Conservation (phyloP, 208 protist species). For the Leishmania martiniquensis region DNA sequence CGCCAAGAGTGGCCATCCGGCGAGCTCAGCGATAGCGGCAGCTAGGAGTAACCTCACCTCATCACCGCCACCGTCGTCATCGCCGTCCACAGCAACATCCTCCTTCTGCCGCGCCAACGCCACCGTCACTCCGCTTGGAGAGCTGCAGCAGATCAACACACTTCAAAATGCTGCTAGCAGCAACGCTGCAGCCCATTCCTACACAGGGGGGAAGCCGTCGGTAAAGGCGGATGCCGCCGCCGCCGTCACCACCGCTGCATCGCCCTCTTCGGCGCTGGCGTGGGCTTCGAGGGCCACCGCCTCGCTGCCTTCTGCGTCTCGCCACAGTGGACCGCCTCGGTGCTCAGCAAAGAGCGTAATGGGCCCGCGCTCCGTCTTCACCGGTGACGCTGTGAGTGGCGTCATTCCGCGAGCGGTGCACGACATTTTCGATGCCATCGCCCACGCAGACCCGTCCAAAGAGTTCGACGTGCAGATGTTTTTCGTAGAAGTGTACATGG, state of each 20-base stretch:
- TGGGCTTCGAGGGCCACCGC: background rate
- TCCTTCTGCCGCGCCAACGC: slow-evolving; percentile 25
- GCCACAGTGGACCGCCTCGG: background rate
- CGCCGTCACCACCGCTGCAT: background rate
- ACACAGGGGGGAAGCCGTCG: background rate
- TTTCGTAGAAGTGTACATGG: slow-evolving; percentile 98
- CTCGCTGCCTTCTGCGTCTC: background rate
- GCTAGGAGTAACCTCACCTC: background rate
- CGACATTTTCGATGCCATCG: slow-evolving; percentile 92
- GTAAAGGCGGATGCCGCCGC: background rate
- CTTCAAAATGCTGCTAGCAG: slow-evolving; percentile 7
- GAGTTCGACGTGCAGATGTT: slow-evolving; percentile 95
- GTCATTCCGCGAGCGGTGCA: slow-evolving; percentile 94
- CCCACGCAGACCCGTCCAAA: slow-evolving; percentile 44
- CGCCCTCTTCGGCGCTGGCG: background rate
- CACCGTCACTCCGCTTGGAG: slow-evolving; percentile 27
- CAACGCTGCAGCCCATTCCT: background rate
- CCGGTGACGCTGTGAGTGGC: slow-evolving; percentile 46
- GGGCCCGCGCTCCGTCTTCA: slow-evolving; percentile 5
- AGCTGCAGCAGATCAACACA: slow-evolving; percentile 25
- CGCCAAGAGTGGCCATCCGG: background rate
- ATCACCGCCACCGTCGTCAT: background rate
- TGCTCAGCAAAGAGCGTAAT: background rate
- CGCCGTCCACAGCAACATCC: background rate
- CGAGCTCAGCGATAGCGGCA: background rate